Base-by-base conservation (phyloP, 441 rosid species). In the Eutrema salsugineum region DNA sequence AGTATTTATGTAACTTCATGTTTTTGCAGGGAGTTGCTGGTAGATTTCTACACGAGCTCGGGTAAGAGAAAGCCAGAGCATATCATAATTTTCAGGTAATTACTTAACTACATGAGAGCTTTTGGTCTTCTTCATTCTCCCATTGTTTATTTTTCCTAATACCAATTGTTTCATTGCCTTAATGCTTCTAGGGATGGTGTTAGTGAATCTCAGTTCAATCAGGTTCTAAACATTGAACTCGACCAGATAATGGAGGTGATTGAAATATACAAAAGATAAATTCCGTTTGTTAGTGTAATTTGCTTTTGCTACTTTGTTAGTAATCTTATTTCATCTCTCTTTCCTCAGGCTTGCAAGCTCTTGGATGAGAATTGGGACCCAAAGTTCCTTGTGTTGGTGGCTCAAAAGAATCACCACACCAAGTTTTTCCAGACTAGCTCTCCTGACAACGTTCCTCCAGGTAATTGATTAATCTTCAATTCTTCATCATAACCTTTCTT, bases 201-300 rank as follows among this genome's bases (percentile, higher is more conserved):
- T 8, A 92, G 96, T 27, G 97, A 92, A 77, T 92, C 97, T 0
- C 97, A 92, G 14, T 92, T 92, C 79, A 92, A 83, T 63, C 97
- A 92, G 80, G 97, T 92, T 58, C 70, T 90, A 61, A 92, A 92
- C 57, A 74, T 87, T 11, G 96, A 92, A 63, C 82, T 92, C 24
- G 89, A 88, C 66, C 96, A 92, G 78, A 88, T 90, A 30, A 88
- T 86, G 11, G 94, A 92, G 97, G 97, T 90, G 51, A 63, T 42
- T 46, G 50, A 57, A 46, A 62, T 12, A 17, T n/a, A 39, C 38
- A 68, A 35, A 27, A 12, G 16, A 24, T 2, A 6, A 14, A 32
- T 22, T 10, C 49, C 24, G 35, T 61, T 17, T 62, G 38, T 4
- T 22, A 15, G 12, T 35, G 55, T 20, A 30, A 0, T n/a, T 6